Evolutionary conservation across 2,329 filamentous ascomycete genomes (phyloP), one percentile per base, ranked within the genome.

Genomic region (Colletotrichum camelliae): DNA sequence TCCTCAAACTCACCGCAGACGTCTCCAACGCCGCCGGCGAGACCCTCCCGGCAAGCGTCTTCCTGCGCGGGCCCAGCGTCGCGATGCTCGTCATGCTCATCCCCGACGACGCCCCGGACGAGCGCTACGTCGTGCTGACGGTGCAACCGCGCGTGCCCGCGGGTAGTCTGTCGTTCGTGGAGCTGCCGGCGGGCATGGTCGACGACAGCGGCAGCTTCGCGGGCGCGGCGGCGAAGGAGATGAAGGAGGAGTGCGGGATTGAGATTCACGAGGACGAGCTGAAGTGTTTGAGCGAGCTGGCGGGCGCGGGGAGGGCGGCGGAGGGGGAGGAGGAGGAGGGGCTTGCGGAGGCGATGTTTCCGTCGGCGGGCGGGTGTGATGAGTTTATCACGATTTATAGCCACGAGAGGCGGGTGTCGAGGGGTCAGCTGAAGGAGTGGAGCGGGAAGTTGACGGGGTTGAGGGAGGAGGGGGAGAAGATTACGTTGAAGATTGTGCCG

Each of bases 181-280:
- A 93, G 80, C 79, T 93, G 15, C 91, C 91, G 0, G 91, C 91
- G 0, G 88, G 90, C 8, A 89, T 92, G 90, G 87, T 92, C 4
- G 89, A 91, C 78, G 86, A 87, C 69, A 81, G 84, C 16, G 89
- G 88, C 1, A 88, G 85, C 33, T 93, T 93, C 79, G 86, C 86
- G 15, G 91, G 91, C 29, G 86, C 87, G 0, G 91, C 91, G 3
- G 91, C 91, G 4, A 87, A 86, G 78, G 91, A 93, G 84, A 91
- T 93, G 12, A 77, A 89, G 75, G 91, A 93, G 83, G 91, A 93
- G 81, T 84, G 92, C 3, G 90, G 89, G 16, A 79, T 93, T 13
- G 85, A 84, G 65, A 91, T 93, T 48, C 81, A 83, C 10, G 85
- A 86, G 66, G 81, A 84, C 6, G 84, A 89, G 75, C 80, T 93